Evolutionary conservation across 306 rosid species (phyloP).

Genomic region (Herpetospermum pedunculosum): DNA sequence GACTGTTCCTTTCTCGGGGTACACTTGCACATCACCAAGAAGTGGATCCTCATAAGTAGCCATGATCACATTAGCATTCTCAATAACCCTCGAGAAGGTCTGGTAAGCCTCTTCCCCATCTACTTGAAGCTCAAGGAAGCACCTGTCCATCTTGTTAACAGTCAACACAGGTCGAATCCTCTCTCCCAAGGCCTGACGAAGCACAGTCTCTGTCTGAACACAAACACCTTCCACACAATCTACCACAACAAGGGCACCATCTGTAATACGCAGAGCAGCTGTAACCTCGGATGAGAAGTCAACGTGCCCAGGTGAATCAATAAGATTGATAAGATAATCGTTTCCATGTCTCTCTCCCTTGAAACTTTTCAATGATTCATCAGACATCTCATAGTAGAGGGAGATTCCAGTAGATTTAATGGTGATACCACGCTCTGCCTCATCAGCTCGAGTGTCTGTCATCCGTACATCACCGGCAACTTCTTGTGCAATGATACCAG

Average conservation of each 20-base stretch:
- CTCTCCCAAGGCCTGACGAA: conserved; percentile 86
- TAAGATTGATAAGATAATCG: conserved; percentile 86
- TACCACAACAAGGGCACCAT: conserved; percentile 87
- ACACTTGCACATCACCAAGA: conserved; percentile 75
- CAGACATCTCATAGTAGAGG: conserved; percentile 76
- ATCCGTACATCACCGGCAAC: conserved; percentile 92
- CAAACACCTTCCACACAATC: conserved; percentile 92
- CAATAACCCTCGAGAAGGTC: conserved; percentile 67
- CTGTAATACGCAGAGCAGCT: conserved; percentile 92
- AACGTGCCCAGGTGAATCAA: conserved; percentile 87
- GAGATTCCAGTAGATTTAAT: conserved; percentile 91
- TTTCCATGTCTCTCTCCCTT: conserved; percentile 71
- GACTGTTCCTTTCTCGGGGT: conserved; percentile 91
- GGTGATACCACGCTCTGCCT: conserved; percentile 95
- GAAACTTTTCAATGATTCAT: conserved; percentile 33
- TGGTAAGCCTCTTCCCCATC: conserved; percentile 96
- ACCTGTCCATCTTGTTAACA: conserved; percentile 92
- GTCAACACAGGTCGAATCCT: conserved; percentile 84
- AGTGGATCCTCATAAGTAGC: conserved; percentile 91
- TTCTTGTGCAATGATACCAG: conserved; percentile 88
- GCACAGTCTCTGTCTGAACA: conserved; percentile 85
- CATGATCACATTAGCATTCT: conserved; percentile 95
- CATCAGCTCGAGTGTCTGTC: conserved; percentile 87
- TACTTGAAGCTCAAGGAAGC: conserved; percentile 91
- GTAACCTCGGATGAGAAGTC: conserved; percentile 95